Conservation (phyloP, 2,329 filamentous ascomycete species). For the Colletotrichum liriopes region DNA sequence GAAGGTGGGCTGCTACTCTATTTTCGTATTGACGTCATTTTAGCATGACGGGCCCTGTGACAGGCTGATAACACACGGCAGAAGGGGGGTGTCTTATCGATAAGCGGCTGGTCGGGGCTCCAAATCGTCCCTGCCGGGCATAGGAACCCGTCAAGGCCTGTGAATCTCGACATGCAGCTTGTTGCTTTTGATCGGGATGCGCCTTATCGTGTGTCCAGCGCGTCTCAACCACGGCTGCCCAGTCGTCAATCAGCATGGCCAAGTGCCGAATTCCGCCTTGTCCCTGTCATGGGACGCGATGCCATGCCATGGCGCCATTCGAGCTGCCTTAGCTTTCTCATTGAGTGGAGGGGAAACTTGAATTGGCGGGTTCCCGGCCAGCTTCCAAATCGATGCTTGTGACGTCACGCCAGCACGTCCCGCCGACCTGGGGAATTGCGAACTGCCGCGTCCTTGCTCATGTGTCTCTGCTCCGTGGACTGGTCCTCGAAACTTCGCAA, state of each 20-base stretch:
- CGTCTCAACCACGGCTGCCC: neutral
- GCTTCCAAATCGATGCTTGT: neutral
- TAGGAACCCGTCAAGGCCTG: neutral
- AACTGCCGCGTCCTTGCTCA: neutral
- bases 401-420: conserved; percentile 14
- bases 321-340: neutral
- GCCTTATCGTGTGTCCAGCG: neutral
- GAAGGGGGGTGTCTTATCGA: conserved; percentile 5
- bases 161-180: conserved; percentile 12
- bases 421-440: neutral
- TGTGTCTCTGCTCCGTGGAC: neutral
- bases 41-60: neutral
- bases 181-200: neutral
- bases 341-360: conserved; percentile 1
- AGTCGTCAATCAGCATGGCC: conserved; percentile 4
- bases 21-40: conserved; percentile 34
- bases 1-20: conserved; percentile 27
- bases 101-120: neutral
- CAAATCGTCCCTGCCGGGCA: neutral
- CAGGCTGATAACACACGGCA: neutral
- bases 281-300: conserved; percentile 1
- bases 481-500: neutral
- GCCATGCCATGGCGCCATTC: conserved; percentile 26
- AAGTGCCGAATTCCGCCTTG: conserved; percentile 37
- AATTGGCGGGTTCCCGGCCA: neutral